Conservation (phyloP, 331 rosid species). For the Pyracantha coccinea region DNA sequence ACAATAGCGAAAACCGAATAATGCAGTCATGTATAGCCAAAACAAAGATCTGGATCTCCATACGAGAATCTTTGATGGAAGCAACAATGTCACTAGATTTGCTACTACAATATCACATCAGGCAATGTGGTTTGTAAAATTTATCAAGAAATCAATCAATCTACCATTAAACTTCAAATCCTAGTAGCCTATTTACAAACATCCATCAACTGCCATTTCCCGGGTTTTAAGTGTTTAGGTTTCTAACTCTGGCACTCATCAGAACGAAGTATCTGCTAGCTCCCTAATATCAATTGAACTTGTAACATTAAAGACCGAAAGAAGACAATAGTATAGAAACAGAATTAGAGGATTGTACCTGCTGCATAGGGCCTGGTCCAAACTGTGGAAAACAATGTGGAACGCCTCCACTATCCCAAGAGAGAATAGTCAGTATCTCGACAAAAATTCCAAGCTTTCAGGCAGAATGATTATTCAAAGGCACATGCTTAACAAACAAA, state of each 20-base stretch:
- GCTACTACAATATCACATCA: not conserved
- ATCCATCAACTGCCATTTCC: not conserved
- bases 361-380: conserved; percentile 94
- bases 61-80: not conserved
- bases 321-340: not conserved
- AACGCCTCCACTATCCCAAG: conserved; percentile 71
- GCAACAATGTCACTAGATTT: not conserved
- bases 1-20: not conserved
- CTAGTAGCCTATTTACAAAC: not conserved
- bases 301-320: not conserved
- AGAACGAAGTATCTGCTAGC: not conserved
- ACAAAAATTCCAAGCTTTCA: conserved; percentile 4
- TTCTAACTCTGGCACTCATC: not conserved
- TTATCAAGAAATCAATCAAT: not conserved
- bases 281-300: not conserved
- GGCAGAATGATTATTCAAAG: not conserved
- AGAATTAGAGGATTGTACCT: conserved; percentile 35
- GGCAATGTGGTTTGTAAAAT: not conserved
- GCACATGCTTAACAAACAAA: not conserved
- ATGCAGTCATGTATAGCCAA: not conserved
- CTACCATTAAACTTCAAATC: not conserved
- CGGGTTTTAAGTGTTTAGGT: not conserved
- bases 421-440: conserved; percentile 28
- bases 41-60: not conserved
- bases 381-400: conserved; percentile 99